Evolutionary conservation across 2,329 filamentous ascomycete genomes (phyloP).

Genomic region (Botrytis paeoniae): DNA sequence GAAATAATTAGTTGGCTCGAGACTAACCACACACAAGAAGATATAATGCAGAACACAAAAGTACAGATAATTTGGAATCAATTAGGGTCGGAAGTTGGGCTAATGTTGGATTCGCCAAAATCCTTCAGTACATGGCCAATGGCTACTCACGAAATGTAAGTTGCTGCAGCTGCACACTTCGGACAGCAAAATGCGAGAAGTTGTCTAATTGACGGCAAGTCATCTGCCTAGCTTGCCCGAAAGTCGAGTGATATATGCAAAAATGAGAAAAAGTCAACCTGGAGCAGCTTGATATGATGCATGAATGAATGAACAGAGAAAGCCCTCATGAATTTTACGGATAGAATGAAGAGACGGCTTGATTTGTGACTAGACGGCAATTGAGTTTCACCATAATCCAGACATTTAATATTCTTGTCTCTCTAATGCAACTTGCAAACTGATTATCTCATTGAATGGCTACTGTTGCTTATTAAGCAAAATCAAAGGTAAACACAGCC

Average conservation of each 20-base stretch:
- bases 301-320: neutral
- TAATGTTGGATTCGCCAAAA: neutral
- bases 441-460: neutral
- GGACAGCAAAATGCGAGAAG: neutral
- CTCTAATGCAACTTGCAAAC: neutral
- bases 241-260: neutral
- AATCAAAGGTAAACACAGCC: neutral
- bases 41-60: neutral
- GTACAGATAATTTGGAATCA: neutral
- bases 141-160: neutral
- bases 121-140: neutral
- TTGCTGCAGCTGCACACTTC: neutral
- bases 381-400: neutral
- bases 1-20: neutral
- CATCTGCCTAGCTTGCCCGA: neutral
- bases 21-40: neutral
- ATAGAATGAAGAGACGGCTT: neutral
- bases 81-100: neutral
- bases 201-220: neutral
- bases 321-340: neutral
- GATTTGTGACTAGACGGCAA: neutral
- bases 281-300: neutral
- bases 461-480: neutral
- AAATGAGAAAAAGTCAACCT: neutral
- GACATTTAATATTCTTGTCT: neutral